phyloP scores from a whole-genome alignment of 2,329 filamentous ascomycete species.

The Myriosclerotinia duriaeana region DNA sequence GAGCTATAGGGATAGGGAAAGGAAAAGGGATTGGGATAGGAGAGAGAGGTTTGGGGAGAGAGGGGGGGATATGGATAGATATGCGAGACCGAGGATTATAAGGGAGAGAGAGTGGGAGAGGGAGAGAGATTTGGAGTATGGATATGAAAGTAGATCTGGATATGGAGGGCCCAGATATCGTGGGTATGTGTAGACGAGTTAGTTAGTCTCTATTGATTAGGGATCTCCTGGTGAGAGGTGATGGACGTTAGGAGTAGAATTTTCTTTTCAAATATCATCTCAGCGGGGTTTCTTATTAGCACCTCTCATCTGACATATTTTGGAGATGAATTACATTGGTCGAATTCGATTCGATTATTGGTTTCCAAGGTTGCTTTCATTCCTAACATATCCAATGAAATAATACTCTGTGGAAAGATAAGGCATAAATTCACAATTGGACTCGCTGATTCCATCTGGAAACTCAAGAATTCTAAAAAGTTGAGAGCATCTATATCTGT shows the following conservation, averaged over 20 bases:
- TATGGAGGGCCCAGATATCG: neutral
- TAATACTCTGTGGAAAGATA: neutral
- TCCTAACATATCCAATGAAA: too few species aligned
- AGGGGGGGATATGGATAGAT: neutral
- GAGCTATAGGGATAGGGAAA: neutral
- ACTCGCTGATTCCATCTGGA: neutral
- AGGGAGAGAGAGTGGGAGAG: conserved; percentile 9
- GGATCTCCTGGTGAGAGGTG: neutral
- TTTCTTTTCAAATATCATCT: neutral
- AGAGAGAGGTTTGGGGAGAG: neutral
- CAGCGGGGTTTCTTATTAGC: neutral
- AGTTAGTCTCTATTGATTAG: neutral
- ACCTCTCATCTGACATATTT: neutral
- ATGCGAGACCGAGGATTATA: neutral
- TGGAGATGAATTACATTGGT: rapidly evolving
- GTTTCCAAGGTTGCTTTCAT: too few species aligned
- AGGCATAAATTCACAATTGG: neutral
- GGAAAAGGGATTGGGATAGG: neutral
- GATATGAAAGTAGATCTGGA: neutral
- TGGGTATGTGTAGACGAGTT: neutral
- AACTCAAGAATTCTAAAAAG: neutral
- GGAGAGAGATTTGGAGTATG: conserved; percentile 8
- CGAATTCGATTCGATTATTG: too few species aligned
- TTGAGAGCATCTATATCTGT: neutral
- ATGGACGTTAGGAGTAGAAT: neutral